Base-by-base conservation (phyloP, 371 early-diverging fungal genomes). In the Coemansia sp. region DNA sequence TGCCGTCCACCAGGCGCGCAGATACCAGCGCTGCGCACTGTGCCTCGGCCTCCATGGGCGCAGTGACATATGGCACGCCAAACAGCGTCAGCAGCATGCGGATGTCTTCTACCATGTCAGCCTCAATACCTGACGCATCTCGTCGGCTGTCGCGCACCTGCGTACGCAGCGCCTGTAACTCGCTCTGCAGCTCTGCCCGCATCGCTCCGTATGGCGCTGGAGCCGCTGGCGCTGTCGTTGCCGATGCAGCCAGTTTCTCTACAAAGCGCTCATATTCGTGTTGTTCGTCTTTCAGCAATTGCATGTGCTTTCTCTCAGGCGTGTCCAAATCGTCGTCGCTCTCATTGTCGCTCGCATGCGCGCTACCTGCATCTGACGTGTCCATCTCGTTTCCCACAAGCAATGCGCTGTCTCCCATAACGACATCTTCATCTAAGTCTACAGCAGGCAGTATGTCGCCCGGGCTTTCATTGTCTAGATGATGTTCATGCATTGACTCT, bases 21-120 rank as follows among this genome's bases (percentile, higher is more conserved):
- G 72, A 57, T 2, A 85, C 80, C 21, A 99, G 82, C 61, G 84
- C 87, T 0, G 97, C 99, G 75, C 99, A 99, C 80, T 99, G 98
- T 0, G 96, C 90, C 78, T 99, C 99, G 3, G 99, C 97, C 83
- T 99, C 99, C 88, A 88, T 89, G 0, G 98, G 95, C n/a, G 98
- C 93, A 0, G 89, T 87, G 15, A 99, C 84, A 78, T 89, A 99
- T 0, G 99, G 97, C 24, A 99, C 83, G 2, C 99, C 99, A 87
- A 98, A 97, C n/a, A 96, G 79, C 19, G 85, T 82, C n/a, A 99
- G 82, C 23, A 99, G 74, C 57, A 83, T 80, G 61, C 84, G 66
- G 13, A 82, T 63, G 19, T 83, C 82, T 23, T 78, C 74, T 1
- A 80, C 65, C 73, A 83, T 74, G 39, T 70, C 71, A 3, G 55